Percentiles rank a stretch among this genome's conserved stretches.
Conservation (phyloP, 2,329 filamentous ascomycete genomes). For the Colletotrichum tabaci region DNA sequence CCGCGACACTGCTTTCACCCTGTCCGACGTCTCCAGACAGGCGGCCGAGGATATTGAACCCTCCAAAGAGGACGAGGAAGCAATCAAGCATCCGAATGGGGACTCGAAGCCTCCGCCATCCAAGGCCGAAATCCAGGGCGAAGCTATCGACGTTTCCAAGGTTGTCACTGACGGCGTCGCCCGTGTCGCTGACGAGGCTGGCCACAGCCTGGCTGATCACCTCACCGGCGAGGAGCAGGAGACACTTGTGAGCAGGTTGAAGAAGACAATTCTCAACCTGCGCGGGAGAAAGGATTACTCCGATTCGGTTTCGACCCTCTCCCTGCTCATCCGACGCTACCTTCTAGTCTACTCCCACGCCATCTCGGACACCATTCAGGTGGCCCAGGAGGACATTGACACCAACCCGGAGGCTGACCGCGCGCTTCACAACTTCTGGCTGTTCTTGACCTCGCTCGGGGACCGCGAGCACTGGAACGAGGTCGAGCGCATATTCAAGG, state of each 20-base stretch:
- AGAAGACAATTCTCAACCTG: constrained; percentile 81
- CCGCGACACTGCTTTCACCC: constrained; percentile 84
- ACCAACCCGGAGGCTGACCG: constrained; percentile 82
- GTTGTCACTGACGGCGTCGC: constrained; percentile 67
- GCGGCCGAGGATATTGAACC: constrained; percentile 82
- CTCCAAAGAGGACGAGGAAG: constrained; percentile 71
- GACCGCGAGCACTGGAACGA: constrained; percentile 81
- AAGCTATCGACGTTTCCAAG: constrained; percentile 68
- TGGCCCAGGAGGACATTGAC: constrained; percentile 79
- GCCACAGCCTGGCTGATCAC: constrained; percentile 81
- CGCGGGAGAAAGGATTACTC: constrained; percentile 85
- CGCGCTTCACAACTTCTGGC: constrained; percentile 86
- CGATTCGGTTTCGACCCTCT: constrained; percentile 85
- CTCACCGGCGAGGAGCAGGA: constrained; percentile 80
- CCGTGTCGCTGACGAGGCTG: constrained; percentile 71
- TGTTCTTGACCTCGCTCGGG: constrained; percentile 84
- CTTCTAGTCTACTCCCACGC: constrained; percentile 83
- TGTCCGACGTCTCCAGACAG: constrained; percentile 82
- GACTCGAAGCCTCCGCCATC: constrained; percentile 60
- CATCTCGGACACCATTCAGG: constrained; percentile 75
- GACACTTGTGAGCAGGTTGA: constrained; percentile 81
- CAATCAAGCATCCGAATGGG: constrained; percentile 59
- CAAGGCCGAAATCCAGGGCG: constrained; percentile 74
- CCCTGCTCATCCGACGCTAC: constrained; percentile 83
- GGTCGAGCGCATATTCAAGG: constrained; percentile 77